A percentile compares a stretch with the other conserved stretches of the same genome.
phyloP scores from a whole-genome alignment of 1,284 basidiomycete genomes.

The Irpex rosettiformis region DNA sequence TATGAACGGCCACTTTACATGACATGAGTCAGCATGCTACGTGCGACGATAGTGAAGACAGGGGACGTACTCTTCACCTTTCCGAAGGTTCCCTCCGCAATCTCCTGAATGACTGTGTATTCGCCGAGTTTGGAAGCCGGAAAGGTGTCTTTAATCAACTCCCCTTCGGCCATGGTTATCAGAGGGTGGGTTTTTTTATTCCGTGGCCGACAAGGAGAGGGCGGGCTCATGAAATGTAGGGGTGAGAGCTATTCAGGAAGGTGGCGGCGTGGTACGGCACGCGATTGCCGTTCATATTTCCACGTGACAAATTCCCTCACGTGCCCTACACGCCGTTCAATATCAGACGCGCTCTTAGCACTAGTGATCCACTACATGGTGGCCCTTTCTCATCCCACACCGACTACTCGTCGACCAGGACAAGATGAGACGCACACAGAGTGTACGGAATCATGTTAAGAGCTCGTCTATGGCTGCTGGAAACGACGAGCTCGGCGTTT shows the following conservation, averaged over 20 bases:
- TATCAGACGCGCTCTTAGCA: not conserved
- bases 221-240: not conserved
- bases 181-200: constrained; percentile 5
- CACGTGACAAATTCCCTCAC: constrained; percentile 1
- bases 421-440: constrained; percentile 33
- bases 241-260: not conserved
- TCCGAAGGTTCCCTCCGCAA: constrained; percentile 92
- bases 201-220: not conserved
- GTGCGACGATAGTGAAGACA: not conserved
- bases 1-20: constrained; percentile 83
- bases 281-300: not conserved
- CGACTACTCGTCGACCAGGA: too few relatives aligned
- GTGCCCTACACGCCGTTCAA: not conserved
- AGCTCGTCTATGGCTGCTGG: constrained; percentile 42
- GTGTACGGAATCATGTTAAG: constrained; percentile 45
- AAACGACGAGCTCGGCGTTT: constrained; percentile 53
- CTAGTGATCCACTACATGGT: not conserved
- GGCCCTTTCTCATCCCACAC: too few relatives aligned
- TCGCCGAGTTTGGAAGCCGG: constrained; percentile 72
- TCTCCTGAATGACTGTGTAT: constrained; percentile 72
- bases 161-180: constrained; percentile 22
- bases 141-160: constrained; percentile 20
- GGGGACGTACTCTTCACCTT: constrained; percentile 94
- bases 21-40: not conserved
- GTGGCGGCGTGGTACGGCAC: not conserved